Evolutionary conservation across 208 protist species (phyloP).

Genomic region (Porcisia deanei): DNA sequence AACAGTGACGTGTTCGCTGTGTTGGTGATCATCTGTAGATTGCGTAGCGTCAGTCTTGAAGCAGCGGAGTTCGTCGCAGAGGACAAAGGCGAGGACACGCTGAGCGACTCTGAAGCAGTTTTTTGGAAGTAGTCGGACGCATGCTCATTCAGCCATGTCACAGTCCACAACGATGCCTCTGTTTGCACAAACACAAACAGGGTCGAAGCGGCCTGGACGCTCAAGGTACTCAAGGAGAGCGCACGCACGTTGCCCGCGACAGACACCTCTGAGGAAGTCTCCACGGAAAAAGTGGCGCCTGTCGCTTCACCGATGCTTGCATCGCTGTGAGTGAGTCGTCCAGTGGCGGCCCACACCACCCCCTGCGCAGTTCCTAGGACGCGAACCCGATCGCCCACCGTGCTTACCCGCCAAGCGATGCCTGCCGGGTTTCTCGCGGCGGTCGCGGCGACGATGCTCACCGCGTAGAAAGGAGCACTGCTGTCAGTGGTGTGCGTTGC

Average conservation of each 20-base stretch:
- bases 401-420: conserved; percentile 13
- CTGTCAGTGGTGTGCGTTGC: conserved; percentile 2
- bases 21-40: conserved; percentile 5
- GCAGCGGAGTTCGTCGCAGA: neutral
- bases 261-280: neutral
- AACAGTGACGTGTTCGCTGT: neutral
- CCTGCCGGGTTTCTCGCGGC: neutral
- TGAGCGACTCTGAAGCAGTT: neutral
- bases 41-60: neutral
- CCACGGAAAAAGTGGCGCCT: neutral
- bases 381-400: neutral
- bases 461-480: neutral
- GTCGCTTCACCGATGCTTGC: neutral
- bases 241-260: neutral
- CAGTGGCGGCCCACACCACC: neutral
- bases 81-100: neutral
- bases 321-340: neutral
- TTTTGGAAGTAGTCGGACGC: no score
- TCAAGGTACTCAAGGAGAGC: neutral
- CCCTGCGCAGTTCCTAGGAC: conserved; percentile 1
- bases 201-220: neutral
- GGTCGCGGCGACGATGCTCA: neutral
- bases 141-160: neutral
- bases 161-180: neutral
- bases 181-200: neutral